phyloP scores from a whole-genome alignment of 2,329 filamentous ascomycete genomes.

The Neopestalotiopsis sp. region DNA sequence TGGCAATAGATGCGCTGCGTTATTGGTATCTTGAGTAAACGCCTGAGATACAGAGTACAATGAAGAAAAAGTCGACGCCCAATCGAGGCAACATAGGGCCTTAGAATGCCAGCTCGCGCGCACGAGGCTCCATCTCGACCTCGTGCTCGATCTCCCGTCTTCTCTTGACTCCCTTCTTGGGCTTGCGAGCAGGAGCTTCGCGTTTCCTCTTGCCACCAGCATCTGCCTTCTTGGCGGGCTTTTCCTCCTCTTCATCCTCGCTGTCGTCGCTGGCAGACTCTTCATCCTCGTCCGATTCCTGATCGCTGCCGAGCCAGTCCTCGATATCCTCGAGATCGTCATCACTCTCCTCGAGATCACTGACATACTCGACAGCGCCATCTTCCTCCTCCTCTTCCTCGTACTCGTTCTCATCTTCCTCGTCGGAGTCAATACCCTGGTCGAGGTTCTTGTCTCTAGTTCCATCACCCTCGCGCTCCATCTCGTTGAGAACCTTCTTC shows the following conservation, averaged over 20 bases:
- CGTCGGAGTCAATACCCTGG: conserved; percentile 81
- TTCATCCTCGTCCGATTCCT: conserved; percentile 58
- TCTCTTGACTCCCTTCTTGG: conserved; percentile 63
- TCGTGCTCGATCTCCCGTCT: conserved; percentile 81
- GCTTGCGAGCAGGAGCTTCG: conserved; percentile 46
- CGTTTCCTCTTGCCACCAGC: conserved; percentile 56
- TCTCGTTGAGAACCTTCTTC: conserved; percentile 92
- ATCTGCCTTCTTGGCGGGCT: conserved; percentile 59
- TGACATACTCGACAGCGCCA: conserved; percentile 89
- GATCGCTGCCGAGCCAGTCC: conserved; percentile 86
- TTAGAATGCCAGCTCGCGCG: conserved; percentile 38
- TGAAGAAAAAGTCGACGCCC: conserved; percentile 11
- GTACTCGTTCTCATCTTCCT: conserved; percentile 66
- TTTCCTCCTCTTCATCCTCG: conserved; percentile 63
- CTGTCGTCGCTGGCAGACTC: conserved; percentile 57
- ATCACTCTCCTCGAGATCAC: conserved; percentile 85
- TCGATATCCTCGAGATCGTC: conserved; percentile 82
- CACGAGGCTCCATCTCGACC: conserved; percentile 58
- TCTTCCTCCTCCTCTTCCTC: conserved; percentile 59
- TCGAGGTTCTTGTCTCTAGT: conserved; percentile 86
- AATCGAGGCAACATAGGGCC: not conserved
- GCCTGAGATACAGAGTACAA: conserved; percentile 17
- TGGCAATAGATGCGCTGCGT: not conserved
- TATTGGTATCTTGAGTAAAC: conserved; percentile 20
- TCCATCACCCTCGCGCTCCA: conserved; percentile 88